phyloP scores from a whole-genome alignment of 805 yeast genomes.

The Candida maris region DNA sequence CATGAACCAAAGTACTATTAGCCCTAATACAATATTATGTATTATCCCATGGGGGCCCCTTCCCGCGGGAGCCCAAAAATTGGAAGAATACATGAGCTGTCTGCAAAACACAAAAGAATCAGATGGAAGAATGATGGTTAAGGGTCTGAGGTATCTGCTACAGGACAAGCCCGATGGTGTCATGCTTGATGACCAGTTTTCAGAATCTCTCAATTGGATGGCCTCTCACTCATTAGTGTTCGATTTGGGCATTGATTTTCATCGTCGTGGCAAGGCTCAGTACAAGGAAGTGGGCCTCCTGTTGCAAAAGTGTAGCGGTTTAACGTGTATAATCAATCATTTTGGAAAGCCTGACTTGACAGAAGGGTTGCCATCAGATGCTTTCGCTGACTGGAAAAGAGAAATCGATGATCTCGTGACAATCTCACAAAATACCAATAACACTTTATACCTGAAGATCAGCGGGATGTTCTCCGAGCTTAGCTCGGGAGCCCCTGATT shows the following conservation, averaged over 20 bases:
- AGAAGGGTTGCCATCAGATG: conserved; percentile 1
- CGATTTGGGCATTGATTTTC: conserved; percentile 42
- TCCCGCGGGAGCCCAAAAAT: conserved; percentile 27
- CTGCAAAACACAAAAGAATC: conserved; percentile 11
- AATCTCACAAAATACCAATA: conserved; percentile 1
- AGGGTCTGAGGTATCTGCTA: conserved; percentile 41
- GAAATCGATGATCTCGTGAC: conserved; percentile 20
- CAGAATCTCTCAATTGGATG: conserved; percentile 35
- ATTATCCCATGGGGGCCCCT: conserved; percentile 47
- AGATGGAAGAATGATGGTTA: conserved; percentile 18
- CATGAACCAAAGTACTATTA: conserved; percentile 16
- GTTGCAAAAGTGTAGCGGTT: conserved; percentile 25
- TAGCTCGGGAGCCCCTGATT: conserved; percentile 1
- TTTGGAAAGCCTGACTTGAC: conserved; percentile 38
- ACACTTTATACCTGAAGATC: conserved; percentile 9
- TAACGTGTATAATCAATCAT: conserved; percentile 39
- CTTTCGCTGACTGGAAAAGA: conserved; percentile 21
- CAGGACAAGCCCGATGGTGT: conserved; percentile 41
- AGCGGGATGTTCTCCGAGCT: conserved; percentile 15
- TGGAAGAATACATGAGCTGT: conserved; percentile 18
- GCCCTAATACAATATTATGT: conserved; percentile 5
- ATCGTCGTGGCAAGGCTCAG: conserved; percentile 37
- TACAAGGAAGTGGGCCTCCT: conserved; percentile 34
- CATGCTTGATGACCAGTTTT: conserved; percentile 28
- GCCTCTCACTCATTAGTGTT: conserved; percentile 29